These are phyloP conservation scores for Hippophae tibetana DNA, from an alignment of 306 rosid species.

Conservation along the genomic window DNA sequence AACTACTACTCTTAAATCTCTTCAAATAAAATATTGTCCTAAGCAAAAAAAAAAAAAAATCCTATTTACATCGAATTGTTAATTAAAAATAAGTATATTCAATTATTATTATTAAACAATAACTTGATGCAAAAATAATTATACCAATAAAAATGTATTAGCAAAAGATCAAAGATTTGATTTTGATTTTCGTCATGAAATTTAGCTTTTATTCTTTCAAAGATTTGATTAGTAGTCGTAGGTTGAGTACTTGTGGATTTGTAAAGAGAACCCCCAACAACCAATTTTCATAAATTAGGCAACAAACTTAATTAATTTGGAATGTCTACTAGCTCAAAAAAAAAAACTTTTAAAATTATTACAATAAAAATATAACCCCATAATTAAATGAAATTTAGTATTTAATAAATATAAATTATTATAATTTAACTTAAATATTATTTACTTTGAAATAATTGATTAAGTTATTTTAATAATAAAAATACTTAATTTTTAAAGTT, in stretches of 20 bases:
- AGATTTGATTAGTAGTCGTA: conserved; percentile 45
- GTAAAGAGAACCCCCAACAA: conserved; percentile 15
- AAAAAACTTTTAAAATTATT: too few relatives aligned
- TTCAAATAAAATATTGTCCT: neutral
- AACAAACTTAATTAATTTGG: neutral
- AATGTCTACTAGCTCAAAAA: too few relatives aligned
- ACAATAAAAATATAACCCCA: too few relatives aligned
- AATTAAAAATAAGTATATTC: too few relatives aligned
- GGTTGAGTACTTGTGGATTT: conserved; percentile 22
- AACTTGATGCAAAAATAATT: neutral
- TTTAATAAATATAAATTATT: neutral
- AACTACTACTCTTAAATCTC: conserved; percentile 33
- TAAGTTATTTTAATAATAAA: too few relatives aligned
- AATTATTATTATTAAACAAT: too few relatives aligned
- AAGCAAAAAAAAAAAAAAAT: too few relatives aligned
- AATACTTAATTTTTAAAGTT: too few relatives aligned
- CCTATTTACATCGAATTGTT: too few relatives aligned
- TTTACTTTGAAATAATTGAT: neutral
- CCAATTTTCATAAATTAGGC: neutral
- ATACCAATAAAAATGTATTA: conserved; percentile 7
- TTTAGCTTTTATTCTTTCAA: conserved; percentile 16
- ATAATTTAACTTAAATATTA: neutral
- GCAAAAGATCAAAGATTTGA: conserved; percentile 30
- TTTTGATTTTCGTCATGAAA: conserved; percentile 17
- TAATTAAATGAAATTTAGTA: too few relatives aligned